Percentiles rank a stretch among this genome's conserved stretches.
These are phyloP conservation scores for Colletotrichum cuscutae DNA, from an alignment of 2,329 filamentous ascomycete genomes.

Conservation along the genomic window DNA sequence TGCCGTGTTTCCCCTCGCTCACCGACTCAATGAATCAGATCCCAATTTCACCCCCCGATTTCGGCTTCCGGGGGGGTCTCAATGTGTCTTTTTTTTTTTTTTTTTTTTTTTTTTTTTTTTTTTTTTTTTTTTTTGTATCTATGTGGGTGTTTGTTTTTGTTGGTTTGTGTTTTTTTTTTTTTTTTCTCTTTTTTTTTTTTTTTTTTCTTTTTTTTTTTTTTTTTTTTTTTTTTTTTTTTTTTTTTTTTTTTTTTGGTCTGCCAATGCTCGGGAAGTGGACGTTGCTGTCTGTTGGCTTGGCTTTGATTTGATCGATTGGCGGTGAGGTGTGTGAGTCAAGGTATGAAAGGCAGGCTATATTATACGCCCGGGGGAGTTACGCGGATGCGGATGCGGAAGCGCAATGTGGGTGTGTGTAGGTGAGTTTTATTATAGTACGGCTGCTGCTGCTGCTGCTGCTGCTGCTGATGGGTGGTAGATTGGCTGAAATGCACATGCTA, in stretches of 20 bases:
- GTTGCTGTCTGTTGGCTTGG: background rate
- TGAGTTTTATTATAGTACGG: background rate
- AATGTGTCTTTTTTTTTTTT: no score
- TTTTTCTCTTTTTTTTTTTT: no score
- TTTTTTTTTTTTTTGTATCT: no score
- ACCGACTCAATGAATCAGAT: background rate
- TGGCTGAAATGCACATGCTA: background rate
- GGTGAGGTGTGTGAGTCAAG: background rate
- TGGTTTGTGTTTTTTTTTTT: no score
- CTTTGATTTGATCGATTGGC: constrained; percentile 16
- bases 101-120: no score
- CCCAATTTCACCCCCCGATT: no score
- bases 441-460: background rate
- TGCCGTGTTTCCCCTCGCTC: background rate
- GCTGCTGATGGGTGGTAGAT: background rate
- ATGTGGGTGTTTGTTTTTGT: no score
- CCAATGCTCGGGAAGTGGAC: background rate
- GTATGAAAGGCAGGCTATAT: background rate
- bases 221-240: no score
- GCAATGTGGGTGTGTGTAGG: background rate
- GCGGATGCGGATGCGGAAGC: background rate
- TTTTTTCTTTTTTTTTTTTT: no score
- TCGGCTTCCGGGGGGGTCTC: no score
- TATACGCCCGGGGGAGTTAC: background rate
- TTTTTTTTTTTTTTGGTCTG: no score